phyloP scores from a whole-genome alignment of 331 rosid species.

The Acacia pycnantha region DNA sequence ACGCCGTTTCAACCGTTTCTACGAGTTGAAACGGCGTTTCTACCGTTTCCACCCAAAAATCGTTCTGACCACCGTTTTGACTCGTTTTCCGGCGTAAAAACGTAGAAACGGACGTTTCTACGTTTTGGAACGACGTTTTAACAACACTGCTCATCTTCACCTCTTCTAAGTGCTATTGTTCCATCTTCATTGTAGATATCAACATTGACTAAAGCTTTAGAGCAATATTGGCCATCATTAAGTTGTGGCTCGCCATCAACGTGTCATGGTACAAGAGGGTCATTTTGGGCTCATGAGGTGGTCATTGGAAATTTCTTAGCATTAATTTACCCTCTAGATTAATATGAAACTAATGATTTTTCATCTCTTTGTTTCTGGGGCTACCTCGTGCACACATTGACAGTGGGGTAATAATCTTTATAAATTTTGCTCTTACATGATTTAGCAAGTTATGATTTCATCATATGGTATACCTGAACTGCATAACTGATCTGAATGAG shows the following conservation, averaged over 20 bases:
- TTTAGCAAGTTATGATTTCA: slow-evolving; percentile 5
- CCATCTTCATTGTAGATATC: slow-evolving; percentile 59
- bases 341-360: slow-evolving; percentile 45
- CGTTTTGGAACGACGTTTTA: no score
- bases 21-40: no score
- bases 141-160: slow-evolving; percentile 16
- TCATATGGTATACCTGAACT: not conserved
- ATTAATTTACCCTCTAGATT: slow-evolving; percentile 10
- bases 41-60: no score
- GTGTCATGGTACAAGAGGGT: slow-evolving; percentile 76
- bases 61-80: no score
- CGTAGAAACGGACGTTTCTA: no score
- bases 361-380: slow-evolving; percentile 38
- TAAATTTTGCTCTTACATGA: slow-evolving; percentile 31
- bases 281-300: slow-evolving; percentile 99
- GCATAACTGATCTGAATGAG: not conserved
- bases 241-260: slow-evolving; percentile 70
- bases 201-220: slow-evolving; percentile 52
- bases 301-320: slow-evolving; percentile 29
- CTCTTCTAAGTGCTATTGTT: not conserved
- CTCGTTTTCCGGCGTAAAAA: no score
- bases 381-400: slow-evolving; percentile 30
- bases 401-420: slow-evolving; percentile 91
- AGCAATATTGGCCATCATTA: slow-evolving; percentile 84
- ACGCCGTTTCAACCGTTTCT: no score